phyloP scores from a whole-genome alignment of 2,329 filamentous ascomycete species.

The Diaporthe capsici region DNA sequence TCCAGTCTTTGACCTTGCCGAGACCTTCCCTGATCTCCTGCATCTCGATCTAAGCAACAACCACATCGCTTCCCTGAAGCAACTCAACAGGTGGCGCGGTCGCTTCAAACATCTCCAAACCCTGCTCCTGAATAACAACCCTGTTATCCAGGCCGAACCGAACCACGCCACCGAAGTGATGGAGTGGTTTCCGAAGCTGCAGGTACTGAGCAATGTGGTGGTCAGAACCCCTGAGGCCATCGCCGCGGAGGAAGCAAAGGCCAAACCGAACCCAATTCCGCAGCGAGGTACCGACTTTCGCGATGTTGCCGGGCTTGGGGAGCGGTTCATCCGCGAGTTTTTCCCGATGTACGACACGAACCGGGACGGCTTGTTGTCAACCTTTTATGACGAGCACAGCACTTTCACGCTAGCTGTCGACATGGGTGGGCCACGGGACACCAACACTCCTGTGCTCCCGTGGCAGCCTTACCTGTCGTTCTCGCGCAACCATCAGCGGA shows the following conservation, averaged over 20 bases:
- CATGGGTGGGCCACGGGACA: conserved; percentile 64
- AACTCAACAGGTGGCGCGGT: conserved; percentile 81
- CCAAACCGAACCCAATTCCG: conserved; percentile 71
- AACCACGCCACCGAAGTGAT: conserved; percentile 78
- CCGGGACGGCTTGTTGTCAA: conserved; percentile 71
- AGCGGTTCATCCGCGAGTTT: conserved; percentile 82
- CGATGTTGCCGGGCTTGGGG: conserved; percentile 81
- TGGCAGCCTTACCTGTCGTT: conserved; percentile 84
- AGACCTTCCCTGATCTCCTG: conserved; percentile 86
- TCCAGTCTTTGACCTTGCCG: conserved; percentile 80
- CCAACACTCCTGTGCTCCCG: conserved; percentile 61
- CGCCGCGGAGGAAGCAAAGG: conserved; percentile 64
- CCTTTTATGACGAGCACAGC: conserved; percentile 83
- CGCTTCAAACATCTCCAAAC: conserved; percentile 86
- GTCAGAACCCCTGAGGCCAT: conserved; percentile 82
- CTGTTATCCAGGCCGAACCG: conserved; percentile 76
- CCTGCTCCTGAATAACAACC: conserved; percentile 83
- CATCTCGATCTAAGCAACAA: conserved; percentile 93
- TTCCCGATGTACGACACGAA: conserved; percentile 82
- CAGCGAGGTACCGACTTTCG: conserved; percentile 77
- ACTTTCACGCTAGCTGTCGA: conserved; percentile 84
- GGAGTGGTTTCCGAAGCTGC: conserved; percentile 86
- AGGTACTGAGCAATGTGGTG: conserved; percentile 80
- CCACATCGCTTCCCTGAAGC: conserved; percentile 76
- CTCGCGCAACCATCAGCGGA: conserved; percentile 82